Base-by-base conservation (phyloP, 23 red algal species). In the Gracilaria vermiculophylla region DNA sequence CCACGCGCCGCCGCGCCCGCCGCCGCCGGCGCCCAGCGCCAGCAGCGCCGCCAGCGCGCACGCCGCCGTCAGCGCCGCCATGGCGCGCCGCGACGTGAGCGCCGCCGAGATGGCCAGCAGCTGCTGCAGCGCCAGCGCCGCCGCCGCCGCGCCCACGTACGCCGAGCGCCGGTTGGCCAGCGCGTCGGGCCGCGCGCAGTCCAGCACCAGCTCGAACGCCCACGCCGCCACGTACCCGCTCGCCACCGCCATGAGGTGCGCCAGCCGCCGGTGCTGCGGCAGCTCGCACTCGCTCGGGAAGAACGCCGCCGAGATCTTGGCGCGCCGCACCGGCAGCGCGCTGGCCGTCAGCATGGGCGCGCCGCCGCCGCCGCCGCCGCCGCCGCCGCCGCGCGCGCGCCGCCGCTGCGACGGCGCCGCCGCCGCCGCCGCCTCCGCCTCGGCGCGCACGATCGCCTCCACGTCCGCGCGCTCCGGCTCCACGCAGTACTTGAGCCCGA, bases 401-500 rank as follows among this genome's bases (percentile, higher is more conserved):
- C 62, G 61, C 2, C 80, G 62, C 15, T 74, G 64, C 32, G 81
- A 76, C 0, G 84, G 44, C 28, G 28, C 32, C 36, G 48, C 72
- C 2, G 84, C 55, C 0, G 62, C 9, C 39, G 77, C 77, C 2
- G 52, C 10, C 57, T 80, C 74, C 2, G 51, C 13, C 21, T 17
- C 27, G 14, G 57, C 32, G 29, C 36, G 23, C 33, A 45, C 48
- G 27, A 75, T 67, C 12, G 74, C 62, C 5, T 66, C 61, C 15
- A 91, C 5, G 31, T 91, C 35, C 0, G 39, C 49, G 9, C 10
- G 27, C 24, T 62, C 58, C 1, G 87, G 87, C 43, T 91, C 76
- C 2, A 91, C 33, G 53, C 87, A 91, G 62, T 91, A 91, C 50
- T 76, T 52, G n/a, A 91, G 60, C 4, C 87, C 87, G 62, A 91